Conservation (phyloP, 2,329 filamentous ascomycete genomes). For the Ambrosiella beaveri region DNA sequence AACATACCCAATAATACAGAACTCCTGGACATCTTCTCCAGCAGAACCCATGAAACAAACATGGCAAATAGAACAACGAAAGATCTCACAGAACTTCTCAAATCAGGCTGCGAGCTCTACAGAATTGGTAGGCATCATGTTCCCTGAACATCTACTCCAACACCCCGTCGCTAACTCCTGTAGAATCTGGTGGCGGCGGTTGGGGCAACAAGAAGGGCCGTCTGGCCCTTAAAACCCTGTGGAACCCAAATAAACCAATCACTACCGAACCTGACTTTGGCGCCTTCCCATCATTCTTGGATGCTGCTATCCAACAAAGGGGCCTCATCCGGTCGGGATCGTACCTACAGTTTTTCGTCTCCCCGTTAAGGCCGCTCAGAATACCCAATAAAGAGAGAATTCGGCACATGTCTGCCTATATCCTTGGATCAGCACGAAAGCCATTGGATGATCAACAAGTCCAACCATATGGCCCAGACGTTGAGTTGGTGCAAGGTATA, state of each 20-base stretch:
- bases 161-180: slow-evolving; percentile 2
- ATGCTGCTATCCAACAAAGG: slow-evolving; percentile 11
- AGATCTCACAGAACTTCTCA: not conserved
- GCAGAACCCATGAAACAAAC: slow-evolving; percentile 6
- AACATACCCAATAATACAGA: slow-evolving; percentile 25
- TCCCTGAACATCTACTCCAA: not conserved
- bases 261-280: slow-evolving; percentile 21
- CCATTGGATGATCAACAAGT: not conserved
- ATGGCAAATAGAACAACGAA: not conserved
- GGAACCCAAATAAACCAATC: slow-evolving; percentile 14
- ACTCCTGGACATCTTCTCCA: slow-evolving; percentile 4
- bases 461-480: not conserved
- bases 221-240: slow-evolving; percentile 52
- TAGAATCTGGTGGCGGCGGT: slow-evolving; percentile 65
- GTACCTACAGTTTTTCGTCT: slow-evolving; percentile 47
- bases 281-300: slow-evolving; percentile 14
- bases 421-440: slow-evolving; percentile 18
- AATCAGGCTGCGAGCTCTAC: slow-evolving; percentile 23
- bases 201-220: slow-evolving; percentile 71
- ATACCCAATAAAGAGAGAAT: no score
- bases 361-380: slow-evolving; percentile 17
- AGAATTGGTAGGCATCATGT: slow-evolving; percentile 24
- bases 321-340: slow-evolving; percentile 47
- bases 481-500: slow-evolving; percentile 18
- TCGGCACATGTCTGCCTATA: slow-evolving; percentile 10